Conservation (phyloP, 1,139 yeast genomes). For the Williopsis jadinii region DNA sequence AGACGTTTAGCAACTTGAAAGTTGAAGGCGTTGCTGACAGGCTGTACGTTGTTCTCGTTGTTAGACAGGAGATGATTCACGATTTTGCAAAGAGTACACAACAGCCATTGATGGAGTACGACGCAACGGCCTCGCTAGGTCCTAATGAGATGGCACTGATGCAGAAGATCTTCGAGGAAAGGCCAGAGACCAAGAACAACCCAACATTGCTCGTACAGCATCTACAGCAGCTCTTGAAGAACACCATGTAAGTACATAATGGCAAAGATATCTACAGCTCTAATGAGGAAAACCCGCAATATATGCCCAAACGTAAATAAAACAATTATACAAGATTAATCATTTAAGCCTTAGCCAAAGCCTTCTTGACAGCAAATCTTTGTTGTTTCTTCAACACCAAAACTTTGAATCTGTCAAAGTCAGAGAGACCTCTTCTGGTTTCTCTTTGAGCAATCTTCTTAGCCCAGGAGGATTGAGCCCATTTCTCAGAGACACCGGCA, state of each 20-base stretch:
- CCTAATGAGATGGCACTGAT: constrained; percentile 14
- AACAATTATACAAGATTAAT: constrained; percentile 9
- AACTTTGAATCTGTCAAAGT: constrained; percentile 99
- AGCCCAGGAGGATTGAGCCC: constrained; percentile 96
- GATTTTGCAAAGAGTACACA: background rate
- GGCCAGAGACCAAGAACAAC: constrained; percentile 16
- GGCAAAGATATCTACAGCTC: background rate
- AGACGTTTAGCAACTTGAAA: constrained; percentile 4
- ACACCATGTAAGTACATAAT: background rate
- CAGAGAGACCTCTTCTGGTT: constrained; percentile 88
- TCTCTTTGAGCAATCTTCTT: constrained; percentile 94
- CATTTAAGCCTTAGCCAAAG: constrained; percentile 77
- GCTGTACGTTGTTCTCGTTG: constrained; percentile 39
- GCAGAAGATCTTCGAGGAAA: constrained; percentile 14
- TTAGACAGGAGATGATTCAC: constrained; percentile 32
- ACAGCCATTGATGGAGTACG: background rate
- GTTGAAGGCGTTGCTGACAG: constrained; percentile 23
- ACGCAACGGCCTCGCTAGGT: constrained; percentile 10
- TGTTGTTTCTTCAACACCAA: constrained; percentile 95
- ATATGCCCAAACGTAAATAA: constrained; percentile 3
- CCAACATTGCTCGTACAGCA: constrained; percentile 15
- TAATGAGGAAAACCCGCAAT: background rate
- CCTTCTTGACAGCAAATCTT: constrained; percentile 90
- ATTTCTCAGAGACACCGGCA: constrained; percentile 80
- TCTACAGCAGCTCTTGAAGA: constrained; percentile 10